These are phyloP conservation scores for Geotrichum ghanense DNA, from an alignment of 805 yeast genomes.

Conservation along the genomic window DNA sequence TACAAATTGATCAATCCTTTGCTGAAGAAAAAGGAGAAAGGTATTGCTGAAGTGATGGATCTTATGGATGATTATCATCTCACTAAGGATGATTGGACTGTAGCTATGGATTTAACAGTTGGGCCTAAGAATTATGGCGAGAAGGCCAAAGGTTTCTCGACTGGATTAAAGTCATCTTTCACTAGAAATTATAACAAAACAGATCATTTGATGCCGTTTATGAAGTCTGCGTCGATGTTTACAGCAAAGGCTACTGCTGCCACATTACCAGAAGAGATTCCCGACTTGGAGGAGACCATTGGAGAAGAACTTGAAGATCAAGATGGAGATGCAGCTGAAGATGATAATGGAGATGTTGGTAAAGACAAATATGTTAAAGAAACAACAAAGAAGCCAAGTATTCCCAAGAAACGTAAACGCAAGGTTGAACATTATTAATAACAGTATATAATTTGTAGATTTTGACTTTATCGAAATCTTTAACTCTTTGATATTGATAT, in stretches of 20 bases:
- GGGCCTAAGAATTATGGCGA: constrained; percentile 39
- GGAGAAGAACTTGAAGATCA: constrained; percentile 32
- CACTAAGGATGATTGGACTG: constrained; percentile 89
- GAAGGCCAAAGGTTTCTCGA: constrained; percentile 50
- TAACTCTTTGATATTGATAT: too few species aligned
- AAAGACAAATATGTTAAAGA: constrained; percentile 56
- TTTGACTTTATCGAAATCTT: too few species aligned
- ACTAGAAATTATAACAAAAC: constrained; percentile 70
- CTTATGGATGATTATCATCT: constrained; percentile 75
- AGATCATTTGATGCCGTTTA: constrained; percentile 77
- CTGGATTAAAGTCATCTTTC: constrained; percentile 73
- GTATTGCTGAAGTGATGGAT: constrained; percentile 51
- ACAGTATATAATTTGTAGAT: too few species aligned
- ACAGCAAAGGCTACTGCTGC: constrained; percentile 22
- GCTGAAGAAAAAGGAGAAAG: constrained; percentile 42
- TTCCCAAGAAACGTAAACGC: constrained; percentile 12
- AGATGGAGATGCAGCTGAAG: constrained; percentile 28
- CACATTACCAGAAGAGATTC: constrained; percentile 23
- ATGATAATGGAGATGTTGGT: constrained; percentile 36
- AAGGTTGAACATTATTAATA: too few species aligned
- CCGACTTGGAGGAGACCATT: constrained; percentile 63
- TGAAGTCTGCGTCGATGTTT: constrained; percentile 35
- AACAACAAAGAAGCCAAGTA: constrained; percentile 27
- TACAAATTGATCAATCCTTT: constrained; percentile 50
- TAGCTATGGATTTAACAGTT: constrained; percentile 69